Evolutionary conservation across 2,329 filamentous ascomycete genomes (phyloP).

Genomic region (Arthrocladium fulminans): DNA sequence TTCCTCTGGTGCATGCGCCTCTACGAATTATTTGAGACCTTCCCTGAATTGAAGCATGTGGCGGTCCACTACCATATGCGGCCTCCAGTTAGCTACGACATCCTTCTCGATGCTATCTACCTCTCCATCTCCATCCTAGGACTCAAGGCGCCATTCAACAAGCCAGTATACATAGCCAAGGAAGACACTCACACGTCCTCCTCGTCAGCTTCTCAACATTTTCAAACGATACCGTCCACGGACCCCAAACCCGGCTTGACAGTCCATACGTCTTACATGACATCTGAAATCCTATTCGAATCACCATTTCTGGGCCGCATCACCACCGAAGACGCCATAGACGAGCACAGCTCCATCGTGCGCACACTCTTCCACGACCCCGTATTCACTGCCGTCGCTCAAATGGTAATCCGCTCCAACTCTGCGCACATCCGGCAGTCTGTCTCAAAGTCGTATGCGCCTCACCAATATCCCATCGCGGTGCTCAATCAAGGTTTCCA

Average conservation of each 20-base stretch:
- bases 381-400: not conserved
- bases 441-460: not conserved
- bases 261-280: conserved; percentile 4
- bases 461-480: not conserved
- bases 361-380: not conserved
- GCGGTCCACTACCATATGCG: conserved; percentile 7
- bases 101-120: conserved; percentile 4
- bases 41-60: conserved; percentile 4
- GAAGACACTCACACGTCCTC: not conserved
- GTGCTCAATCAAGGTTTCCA: not conserved
- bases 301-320: not conserved
- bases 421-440: not conserved
- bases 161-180: not conserved
- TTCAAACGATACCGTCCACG: not conserved
- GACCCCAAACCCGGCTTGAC: not conserved
- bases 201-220: not conserved
- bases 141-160: not conserved
- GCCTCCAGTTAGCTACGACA: conserved; percentile 7
- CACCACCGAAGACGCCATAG: conserved; percentile 5
- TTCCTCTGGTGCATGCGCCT: conserved; percentile 1
- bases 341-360: conserved; percentile 7
- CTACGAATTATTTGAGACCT: not conserved
- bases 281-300: conserved; percentile 5
- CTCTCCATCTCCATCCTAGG: conserved; percentile 1
- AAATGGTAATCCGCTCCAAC: conserved; percentile 1